These are phyloP conservation scores for Wallacemonas sp. DNA, from an alignment of 208 protist genomes.

Conservation along the genomic window DNA sequence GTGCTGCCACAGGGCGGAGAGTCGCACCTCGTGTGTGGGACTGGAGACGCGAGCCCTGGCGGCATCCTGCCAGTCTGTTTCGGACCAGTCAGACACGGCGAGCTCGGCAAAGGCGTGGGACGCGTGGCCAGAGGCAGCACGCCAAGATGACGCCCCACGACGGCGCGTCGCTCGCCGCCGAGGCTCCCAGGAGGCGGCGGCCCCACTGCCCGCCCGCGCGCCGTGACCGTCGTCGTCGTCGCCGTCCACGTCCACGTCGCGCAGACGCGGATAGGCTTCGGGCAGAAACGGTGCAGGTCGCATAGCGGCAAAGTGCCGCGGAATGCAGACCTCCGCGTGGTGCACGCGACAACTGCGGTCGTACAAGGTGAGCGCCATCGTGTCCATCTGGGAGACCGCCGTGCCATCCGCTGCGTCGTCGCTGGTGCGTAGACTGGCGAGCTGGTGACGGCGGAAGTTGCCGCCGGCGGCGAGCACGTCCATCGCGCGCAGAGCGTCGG, in stretches of 20 bases:
- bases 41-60: constrained; percentile 1
- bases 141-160: not conserved
- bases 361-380: constrained; percentile 53
- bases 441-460: constrained; percentile 14
- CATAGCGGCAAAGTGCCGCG: constrained; percentile 56
- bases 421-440: constrained; percentile 27
- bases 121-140: not conserved
- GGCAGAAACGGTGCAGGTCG: constrained; percentile 63
- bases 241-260: constrained; percentile 25
- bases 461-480: constrained; percentile 24
- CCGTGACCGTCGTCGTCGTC: not conserved
- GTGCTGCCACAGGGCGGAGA: not conserved
- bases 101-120: not conserved
- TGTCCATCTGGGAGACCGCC: constrained; percentile 34
- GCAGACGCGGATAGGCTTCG: constrained; percentile 62
- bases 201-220: not conserved
- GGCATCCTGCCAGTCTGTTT: constrained; percentile 1
- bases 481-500: constrained; percentile 52
- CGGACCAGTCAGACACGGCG: not conserved
- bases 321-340: constrained; percentile 57
- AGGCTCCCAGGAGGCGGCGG: too few relatives aligned
- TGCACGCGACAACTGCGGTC: constrained; percentile 40
- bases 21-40: not conserved
- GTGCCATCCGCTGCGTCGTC: constrained; percentile 43
- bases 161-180: too few relatives aligned